Base-by-base conservation (phyloP, 768 basidiomycete species). In the Serendipita sp. region DNA sequence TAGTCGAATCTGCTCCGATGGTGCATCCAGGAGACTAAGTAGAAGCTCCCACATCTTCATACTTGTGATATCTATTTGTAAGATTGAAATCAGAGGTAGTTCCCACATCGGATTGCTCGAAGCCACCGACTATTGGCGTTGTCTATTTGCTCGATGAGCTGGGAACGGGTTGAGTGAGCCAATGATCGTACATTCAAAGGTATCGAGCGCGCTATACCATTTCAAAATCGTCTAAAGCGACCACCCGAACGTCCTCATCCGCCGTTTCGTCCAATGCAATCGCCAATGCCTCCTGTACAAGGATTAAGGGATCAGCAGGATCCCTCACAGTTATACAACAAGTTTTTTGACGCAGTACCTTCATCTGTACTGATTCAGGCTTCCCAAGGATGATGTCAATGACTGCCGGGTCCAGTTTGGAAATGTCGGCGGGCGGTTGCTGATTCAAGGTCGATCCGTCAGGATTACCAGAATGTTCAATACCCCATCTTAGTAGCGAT, bases 81-180 rank as follows among this genome's bases (percentile, higher is more conserved):
- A 51, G 20, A 61, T 33, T 3, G 11, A 33, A 20, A 38, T 58
- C 24, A 17, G 17, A 65, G 43, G 17, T 14, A 14, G 38, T 38
- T 14, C 14, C 38, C 5, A 38, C 38, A 5, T 7, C 16, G 31
- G 7, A 26, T 63, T 70, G 63, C 48, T 31, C 16, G 51, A 38
- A 14, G 14, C 5, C 38, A 64, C 76, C 61, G 61, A 85, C 91
- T 81, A 69, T 91, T 94, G 0, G 92, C 91, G 71, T 95, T 95
- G 68, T 95, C 92, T 61, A 95, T 90, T 42, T 81, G 81, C 71
- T 95, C 90, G 62, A 94, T 78, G 30, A 94, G 76, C 91, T 93
- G 66, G 28, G 53, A 38, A 38, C 38, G 30, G 24, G n/a, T 9
- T 41, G 28, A 20, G 45, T n/a, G n/a, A n/a, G n/a, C n/a, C n/a